A percentile compares a stretch with the other conserved stretches of the same genome.
Evolutionary conservation across 345 rosid genomes (phyloP).

Genomic region (Hibiscus syriacus): DNA sequence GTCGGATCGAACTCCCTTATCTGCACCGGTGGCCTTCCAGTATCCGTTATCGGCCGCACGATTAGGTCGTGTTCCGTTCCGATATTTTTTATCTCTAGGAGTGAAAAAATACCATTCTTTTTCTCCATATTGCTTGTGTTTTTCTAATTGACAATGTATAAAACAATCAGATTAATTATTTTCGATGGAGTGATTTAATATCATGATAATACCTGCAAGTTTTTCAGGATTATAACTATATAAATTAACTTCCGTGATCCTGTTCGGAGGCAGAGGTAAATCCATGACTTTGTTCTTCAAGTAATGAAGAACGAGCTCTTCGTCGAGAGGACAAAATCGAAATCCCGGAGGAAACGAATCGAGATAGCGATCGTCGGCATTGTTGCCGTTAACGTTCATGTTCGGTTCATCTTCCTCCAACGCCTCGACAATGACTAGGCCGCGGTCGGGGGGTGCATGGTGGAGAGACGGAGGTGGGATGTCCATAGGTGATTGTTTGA

Average conservation of each 20-base stretch:
- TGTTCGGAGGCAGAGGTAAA: neutral
- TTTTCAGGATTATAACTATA: neutral
- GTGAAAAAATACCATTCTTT: conserved; percentile 15
- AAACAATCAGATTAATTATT: neutral
- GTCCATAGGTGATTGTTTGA: neutral
- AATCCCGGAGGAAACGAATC: conserved; percentile 10
- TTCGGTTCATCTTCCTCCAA: neutral
- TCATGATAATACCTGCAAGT: neutral
- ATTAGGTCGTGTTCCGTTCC: conserved; percentile 7
- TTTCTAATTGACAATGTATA: neutral
- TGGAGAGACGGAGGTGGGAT: neutral
- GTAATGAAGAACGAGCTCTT: neutral
- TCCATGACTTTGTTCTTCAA: neutral
- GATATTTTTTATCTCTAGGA: conserved; percentile 8
- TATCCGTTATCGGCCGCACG: neutral
- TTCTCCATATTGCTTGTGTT: conserved; percentile 10
- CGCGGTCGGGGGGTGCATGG: neutral
- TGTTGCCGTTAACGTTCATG: neutral
- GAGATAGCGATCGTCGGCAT: neutral
- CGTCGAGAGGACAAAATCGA: conserved; percentile 5
- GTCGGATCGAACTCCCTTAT: neutral
- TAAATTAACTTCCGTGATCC: neutral
- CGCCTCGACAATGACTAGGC: neutral
- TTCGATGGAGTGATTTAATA: neutral
- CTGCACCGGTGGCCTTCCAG: conserved; percentile 10